Evolutionary conservation across 148 eudicot genomes (phyloP), one percentile per base, ranked within the genome.

Genomic region (Vaccinium myrtillus): DNA sequence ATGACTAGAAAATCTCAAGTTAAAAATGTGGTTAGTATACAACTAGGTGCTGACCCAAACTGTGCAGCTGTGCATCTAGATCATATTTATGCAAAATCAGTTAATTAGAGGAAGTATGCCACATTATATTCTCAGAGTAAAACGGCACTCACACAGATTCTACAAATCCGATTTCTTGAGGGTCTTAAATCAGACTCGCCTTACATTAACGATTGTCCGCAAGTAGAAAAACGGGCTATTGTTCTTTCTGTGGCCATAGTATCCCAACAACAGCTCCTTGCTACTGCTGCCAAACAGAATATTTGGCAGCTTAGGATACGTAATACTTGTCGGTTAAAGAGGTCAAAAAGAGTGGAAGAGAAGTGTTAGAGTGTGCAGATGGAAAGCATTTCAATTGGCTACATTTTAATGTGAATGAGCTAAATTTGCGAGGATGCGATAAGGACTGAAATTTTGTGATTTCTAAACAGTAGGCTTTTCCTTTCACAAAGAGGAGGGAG

Each of bases 391-490:
- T 19, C 15, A 76, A 48, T 21, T 48, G 2, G 30, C 14, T 21
- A 49, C 15, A 8, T 1, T 11, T 49, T 21, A 49, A 77, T 58
- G 63, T 58, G 9, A 67, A 75, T 1, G 6, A 6, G 51, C 18
- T 5, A 75, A 75, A 46, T 75, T 77, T 10, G 15, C 27, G 7
- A 23, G n/a, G 48, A 32, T 75, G 23, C 3, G 6, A 39, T 6
- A 71, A 32, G 21, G 18, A 11, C 51, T 18, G 50, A 63, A 27
- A 63, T 61, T 21, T 21, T 5, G 21, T 14, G 19, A 74, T 19
- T 75, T 75, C 51, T 19, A 19, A 75, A 75, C 53, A 49, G 79
- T 77, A 77, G 55, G 27, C 5, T 50, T 77, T 50, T 77, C 79
- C 56, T 12, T 6, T 48, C 23, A 9, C 16, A 3, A 11, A 6